Evolutionary conservation across 331 rosid species (phyloP).

Genomic region (Rosa hybrid): DNA sequence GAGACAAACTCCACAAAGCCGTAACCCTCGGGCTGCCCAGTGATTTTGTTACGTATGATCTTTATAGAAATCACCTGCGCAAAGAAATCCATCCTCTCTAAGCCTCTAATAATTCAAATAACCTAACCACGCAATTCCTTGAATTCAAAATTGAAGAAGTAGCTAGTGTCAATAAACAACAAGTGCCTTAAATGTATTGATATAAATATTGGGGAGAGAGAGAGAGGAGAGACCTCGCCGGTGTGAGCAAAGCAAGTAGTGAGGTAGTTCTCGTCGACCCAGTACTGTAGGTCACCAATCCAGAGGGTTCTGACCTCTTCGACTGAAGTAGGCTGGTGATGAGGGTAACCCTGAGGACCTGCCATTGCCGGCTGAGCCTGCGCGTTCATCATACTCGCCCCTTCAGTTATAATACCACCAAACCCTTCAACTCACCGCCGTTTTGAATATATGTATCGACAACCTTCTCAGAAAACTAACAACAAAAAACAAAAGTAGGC

Average conservation of each 20-base stretch:
- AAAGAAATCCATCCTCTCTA: background rate
- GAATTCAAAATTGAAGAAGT: background rate
- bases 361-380: background rate
- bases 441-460: background rate
- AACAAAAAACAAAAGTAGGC: too few species aligned
- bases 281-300: constrained; percentile 93
- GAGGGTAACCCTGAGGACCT: constrained; percentile 37
- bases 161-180: too few species aligned
- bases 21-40: constrained; percentile 87
- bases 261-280: constrained; percentile 87
- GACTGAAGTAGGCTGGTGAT: constrained; percentile 56
- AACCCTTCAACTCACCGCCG: background rate
- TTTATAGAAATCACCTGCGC: constrained; percentile 75
- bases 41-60: constrained; percentile 83
- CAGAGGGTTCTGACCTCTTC: constrained; percentile 91
- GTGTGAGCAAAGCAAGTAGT: constrained; percentile 76
- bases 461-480: too few species aligned
- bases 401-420: background rate
- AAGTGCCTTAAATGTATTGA: too few species aligned
- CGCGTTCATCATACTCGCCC: constrained; percentile 1
- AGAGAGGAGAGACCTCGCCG: constrained; percentile 55
- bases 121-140: constrained; percentile 6
- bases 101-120: background rate
- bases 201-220: too few species aligned
- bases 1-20: constrained; percentile 90